Evolutionary conservation across 2,329 filamentous ascomycete genomes (phyloP).

Genomic region (Aulographum hederae): DNA sequence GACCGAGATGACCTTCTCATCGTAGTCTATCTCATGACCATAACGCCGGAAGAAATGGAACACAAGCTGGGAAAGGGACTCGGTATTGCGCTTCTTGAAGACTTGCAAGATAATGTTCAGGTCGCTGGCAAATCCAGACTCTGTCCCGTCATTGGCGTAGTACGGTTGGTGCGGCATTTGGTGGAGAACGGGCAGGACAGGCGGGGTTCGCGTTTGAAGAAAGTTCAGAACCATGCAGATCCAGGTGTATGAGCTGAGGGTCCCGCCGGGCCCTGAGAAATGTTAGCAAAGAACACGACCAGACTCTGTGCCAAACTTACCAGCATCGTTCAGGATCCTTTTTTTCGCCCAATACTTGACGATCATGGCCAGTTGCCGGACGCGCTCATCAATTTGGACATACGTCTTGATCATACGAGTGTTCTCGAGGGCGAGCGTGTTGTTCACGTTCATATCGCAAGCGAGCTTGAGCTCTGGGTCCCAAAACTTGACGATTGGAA

Average conservation of each 20-base stretch:
- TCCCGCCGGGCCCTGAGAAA: conserved; percentile 63
- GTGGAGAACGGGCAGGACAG: conserved; percentile 73
- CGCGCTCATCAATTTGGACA: conserved; percentile 77
- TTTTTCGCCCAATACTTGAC: conserved; percentile 94
- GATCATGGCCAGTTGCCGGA: conserved; percentile 86
- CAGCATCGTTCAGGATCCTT: conserved; percentile 88
- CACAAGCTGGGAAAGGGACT: conserved; percentile 66
- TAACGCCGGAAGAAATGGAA: conserved; percentile 95
- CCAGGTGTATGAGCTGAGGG: conserved; percentile 96
- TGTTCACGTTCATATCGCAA: conserved; percentile 99
- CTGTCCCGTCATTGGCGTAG: conserved; percentile 42
- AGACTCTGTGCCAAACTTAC: conserved; percentile 32
- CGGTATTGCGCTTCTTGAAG: conserved; percentile 58
- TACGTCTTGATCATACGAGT: conserved; percentile 97
- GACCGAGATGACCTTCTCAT: conserved; percentile 68
- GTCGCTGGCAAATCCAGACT: conserved; percentile 75
- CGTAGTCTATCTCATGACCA: conserved; percentile 82
- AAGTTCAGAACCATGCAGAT: conserved; percentile 98
- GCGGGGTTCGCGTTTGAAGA: conserved; percentile 68
- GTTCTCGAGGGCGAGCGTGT: conserved; percentile 84
- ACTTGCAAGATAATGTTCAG: conserved; percentile 47
- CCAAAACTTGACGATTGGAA: conserved; percentile 98
- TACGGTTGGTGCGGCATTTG: conserved; percentile 47
- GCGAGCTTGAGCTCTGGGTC: conserved; percentile 78
- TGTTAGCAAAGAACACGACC: background rate